Evolutionary conservation across 257 asterid genomes (phyloP).

Genomic region (Perilla frutescens): DNA sequence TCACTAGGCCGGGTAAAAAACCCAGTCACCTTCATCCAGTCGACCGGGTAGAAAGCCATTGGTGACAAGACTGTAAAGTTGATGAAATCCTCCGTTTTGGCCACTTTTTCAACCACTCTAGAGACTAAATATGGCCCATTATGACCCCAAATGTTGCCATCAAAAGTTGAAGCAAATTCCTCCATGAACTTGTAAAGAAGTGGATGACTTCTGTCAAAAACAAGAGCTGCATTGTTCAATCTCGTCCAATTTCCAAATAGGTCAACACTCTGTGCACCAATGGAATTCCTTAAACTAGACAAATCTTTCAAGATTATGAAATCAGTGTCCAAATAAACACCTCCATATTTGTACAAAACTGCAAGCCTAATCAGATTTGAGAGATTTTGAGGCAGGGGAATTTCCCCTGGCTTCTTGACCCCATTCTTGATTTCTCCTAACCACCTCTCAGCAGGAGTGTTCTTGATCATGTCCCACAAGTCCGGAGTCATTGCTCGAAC

Average conservation of each 20-base stretch:
- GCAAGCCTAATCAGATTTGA: slow-evolving; percentile 73
- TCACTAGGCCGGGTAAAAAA: slow-evolving; percentile 47
- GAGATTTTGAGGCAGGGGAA: slow-evolving; percentile 66
- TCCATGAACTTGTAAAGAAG: slow-evolving; percentile 65
- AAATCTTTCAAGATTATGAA: slow-evolving; percentile 61
- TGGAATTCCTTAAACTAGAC: slow-evolving; percentile 55
- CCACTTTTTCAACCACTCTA: slow-evolving; percentile 57
- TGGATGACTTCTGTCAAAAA: slow-evolving; percentile 62
- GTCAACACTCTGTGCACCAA: slow-evolving; percentile 68
- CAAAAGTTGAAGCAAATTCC: slow-evolving; percentile 64
- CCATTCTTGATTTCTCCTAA: slow-evolving; percentile 55
- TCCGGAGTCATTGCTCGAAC: slow-evolving; percentile 53
- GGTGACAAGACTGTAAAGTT: slow-evolving; percentile 62
- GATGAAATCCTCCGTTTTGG: slow-evolving; percentile 4
- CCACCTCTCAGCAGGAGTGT: slow-evolving; percentile 68
- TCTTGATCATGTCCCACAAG: slow-evolving; percentile 40
- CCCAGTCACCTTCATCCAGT: slow-evolving; percentile 52
- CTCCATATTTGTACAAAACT: slow-evolving; percentile 67
- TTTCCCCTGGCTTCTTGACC: slow-evolving; percentile 52
- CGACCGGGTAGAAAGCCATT: slow-evolving; percentile 69
- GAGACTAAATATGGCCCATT: slow-evolving; percentile 81
- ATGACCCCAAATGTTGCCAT: slow-evolving; percentile 81
- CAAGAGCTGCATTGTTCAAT: slow-evolving; percentile 68
- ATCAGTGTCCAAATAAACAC: slow-evolving; percentile 71
- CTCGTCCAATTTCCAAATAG: slow-evolving; percentile 64